Evolutionary conservation across 1,284 basidiomycete genomes (phyloP), one percentile per base, ranked within the genome.

Genomic region (Puccinia coronata): DNA sequence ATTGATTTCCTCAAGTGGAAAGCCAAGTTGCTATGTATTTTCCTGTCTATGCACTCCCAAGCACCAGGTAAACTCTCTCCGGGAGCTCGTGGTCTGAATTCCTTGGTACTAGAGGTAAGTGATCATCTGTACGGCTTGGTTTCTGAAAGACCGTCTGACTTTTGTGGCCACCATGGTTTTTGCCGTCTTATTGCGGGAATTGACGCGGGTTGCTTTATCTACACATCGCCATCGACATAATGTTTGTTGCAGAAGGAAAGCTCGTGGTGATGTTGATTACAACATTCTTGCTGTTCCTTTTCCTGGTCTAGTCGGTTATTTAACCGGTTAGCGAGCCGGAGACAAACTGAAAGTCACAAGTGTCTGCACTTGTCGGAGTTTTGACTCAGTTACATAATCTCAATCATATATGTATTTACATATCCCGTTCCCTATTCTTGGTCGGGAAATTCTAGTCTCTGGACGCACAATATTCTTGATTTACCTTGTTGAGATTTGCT

Each of bases 281-380:
- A 9, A 28, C 36, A 41, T 65, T 8, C 23, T 28, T 61, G 36
- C 23, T 65, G 61, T 36, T 41, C 36, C 61, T 41, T 20, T 67
- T 47, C n/a, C n/a, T 57, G 49, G 20, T 20, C 55, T 57, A 43
- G 18, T 67, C 63, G 63, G 63, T 67, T 67, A 67, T 43, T 67
- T 47, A 67, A 67, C 23, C 49, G 49, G 49, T 51, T 51, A 51
- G 49, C 63, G 63, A 67, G 63, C 23, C 39, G 63, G 23, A 39
- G 63, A 67, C n/a, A n/a, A n/a, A n/a, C n/a, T n/a, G 31, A 43
- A 67, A 67, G 63, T 41, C 47, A n/a, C 11, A n/a, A 67, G 39
- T 25, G 63, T n/a, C 23, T 67, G 61, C n/a, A n/a, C n/a, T 67
- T 67, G n/a, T 47, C 63, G 63, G 63, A 67, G 63, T 67, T 43